Evolutionary conservation across 2,329 filamentous ascomycete genomes (phyloP).

Genomic region (Pseudopithomyces maydicus): DNA sequence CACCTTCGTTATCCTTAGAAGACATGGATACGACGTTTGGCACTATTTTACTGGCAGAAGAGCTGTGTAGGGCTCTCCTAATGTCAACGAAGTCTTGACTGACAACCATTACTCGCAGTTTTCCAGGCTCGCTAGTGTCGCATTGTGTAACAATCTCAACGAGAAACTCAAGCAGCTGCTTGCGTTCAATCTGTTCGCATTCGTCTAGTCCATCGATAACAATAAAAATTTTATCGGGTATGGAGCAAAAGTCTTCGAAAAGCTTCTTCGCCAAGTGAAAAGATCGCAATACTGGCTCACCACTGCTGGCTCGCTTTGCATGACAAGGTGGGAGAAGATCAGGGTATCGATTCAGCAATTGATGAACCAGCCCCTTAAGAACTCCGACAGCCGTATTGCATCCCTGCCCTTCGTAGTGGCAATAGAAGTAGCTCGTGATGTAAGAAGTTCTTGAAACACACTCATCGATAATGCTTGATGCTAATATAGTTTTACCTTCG

Average conservation of each 20-base stretch:
- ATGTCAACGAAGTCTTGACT: constrained; percentile 35
- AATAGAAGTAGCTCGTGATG: constrained; percentile 29
- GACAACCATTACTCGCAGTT: constrained; percentile 28
- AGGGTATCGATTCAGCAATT: constrained; percentile 21
- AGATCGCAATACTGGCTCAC: constrained; percentile 23
- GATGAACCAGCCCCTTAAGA: constrained; percentile 22
- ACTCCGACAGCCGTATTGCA: constrained; percentile 20
- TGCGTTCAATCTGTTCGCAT: constrained; percentile 23
- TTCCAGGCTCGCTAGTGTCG: constrained; percentile 21
- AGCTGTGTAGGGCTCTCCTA: constrained; percentile 12
- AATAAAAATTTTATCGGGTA: constrained; percentile 23
- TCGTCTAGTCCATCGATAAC: constrained; percentile 34
- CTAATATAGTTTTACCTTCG: constrained; percentile 33
- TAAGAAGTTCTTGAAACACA: constrained; percentile 12
- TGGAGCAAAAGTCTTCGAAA: constrained; percentile 24
- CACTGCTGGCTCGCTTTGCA: constrained; percentile 14
- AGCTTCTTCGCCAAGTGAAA: constrained; percentile 18
- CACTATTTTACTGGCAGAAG: constrained; percentile 2
- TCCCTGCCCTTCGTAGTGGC: constrained; percentile 20
- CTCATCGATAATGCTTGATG: constrained; percentile 29
- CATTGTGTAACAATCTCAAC: constrained; percentile 16
- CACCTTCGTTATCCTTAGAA: constrained; percentile 20
- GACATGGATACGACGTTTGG: constrained; percentile 20
- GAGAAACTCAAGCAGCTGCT: constrained; percentile 22
- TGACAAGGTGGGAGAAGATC: constrained; percentile 21